These are phyloP conservation scores for Omphalea diandra DNA, from an alignment of 441 rosid genomes.

Conservation along the genomic window DNA sequence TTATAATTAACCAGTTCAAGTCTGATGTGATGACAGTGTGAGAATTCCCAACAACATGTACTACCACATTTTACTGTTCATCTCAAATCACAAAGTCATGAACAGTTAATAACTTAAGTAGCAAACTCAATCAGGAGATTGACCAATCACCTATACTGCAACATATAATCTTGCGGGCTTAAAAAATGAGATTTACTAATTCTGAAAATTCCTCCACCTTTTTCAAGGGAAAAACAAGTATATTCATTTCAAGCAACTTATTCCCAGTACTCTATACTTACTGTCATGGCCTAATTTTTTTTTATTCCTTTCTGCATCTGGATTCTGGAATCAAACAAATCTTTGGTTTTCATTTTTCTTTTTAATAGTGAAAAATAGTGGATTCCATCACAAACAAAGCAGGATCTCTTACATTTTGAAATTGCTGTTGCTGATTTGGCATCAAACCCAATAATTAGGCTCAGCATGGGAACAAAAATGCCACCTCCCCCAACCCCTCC, in stretches of 20 bases:
- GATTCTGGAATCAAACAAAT: neutral
- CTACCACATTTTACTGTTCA: neutral
- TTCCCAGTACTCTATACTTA: no score
- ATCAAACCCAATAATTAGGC: constrained; percentile 58
- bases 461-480: constrained; percentile 69
- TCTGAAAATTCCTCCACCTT: neutral
- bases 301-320: neutral
- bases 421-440: constrained; percentile 63
- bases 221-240: neutral
- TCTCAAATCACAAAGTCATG: neutral
- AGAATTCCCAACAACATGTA: neutral
- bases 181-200: neutral
- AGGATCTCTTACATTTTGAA: constrained; percentile 55
- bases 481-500: constrained; percentile 84
- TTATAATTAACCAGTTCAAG: neutral
- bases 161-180: no score
- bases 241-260: no score
- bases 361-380: neutral
- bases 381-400: neutral
- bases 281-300: neutral
- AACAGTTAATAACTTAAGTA: neutral
- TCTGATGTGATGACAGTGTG: neutral
- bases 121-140: neutral
- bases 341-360: neutral
- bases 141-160: neutral